Conservation (phyloP, 1,139 yeast genomes). For the Saccharomyces pastorianus region DNA sequence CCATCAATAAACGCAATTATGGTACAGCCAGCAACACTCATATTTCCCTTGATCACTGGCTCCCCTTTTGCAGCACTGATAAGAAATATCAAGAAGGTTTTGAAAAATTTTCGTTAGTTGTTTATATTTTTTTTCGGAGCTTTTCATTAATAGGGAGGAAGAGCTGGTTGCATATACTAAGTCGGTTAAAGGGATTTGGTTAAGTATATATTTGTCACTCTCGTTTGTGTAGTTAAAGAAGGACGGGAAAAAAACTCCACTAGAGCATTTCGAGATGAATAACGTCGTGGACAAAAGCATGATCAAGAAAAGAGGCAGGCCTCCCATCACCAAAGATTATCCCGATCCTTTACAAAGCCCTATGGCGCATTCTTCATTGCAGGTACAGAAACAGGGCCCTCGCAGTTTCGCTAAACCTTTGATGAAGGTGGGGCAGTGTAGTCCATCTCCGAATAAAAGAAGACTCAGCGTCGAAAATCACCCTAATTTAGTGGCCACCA, state of each 20-base stretch:
- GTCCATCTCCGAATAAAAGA: conserved; percentile 23
- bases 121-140: background rate
- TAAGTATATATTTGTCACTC: background rate
- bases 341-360: conserved; percentile 31
- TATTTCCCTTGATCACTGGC: background rate
- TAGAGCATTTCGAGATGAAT: background rate
- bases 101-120: background rate
- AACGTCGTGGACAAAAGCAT: background rate
- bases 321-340: conserved; percentile 30
- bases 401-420: conserved; percentile 27
- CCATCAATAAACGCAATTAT: background rate
- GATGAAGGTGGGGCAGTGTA: conserved; percentile 28
- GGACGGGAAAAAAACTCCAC: background rate
- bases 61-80: background rate
- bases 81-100: background rate
- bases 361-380: conserved; percentile 31
- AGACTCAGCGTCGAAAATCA: conserved; percentile 7
- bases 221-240: background rate
- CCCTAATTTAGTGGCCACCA: conserved; percentile 7
- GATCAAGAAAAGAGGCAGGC: conserved; percentile 29
- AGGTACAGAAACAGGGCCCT: conserved; percentile 27
- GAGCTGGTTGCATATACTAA: background rate
- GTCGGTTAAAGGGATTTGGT: background rate
- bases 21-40: background rate
- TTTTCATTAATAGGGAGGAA: background rate